Evolutionary conservation across 2,329 filamentous ascomycete genomes (phyloP).

Genomic region (Cladosporium colombiae): DNA sequence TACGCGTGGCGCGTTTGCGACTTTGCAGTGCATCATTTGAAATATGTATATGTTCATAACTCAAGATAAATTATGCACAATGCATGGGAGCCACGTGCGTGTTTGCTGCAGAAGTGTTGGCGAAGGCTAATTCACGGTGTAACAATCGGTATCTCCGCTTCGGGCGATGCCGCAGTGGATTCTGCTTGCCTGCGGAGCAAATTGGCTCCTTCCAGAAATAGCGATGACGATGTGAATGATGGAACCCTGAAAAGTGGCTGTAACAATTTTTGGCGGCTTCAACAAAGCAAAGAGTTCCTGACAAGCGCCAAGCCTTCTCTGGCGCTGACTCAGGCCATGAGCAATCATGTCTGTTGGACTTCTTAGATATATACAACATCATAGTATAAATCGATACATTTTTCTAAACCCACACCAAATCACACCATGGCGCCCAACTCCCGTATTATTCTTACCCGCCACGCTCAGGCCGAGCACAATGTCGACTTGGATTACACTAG

Average conservation of each 20-base stretch:
- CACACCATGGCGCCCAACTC: constrained; percentile 37
- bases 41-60: neutral
- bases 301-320: neutral
- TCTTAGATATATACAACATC: constrained; percentile 1
- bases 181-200: neutral
- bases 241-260: neutral
- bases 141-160: neutral
- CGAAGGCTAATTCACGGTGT: neutral
- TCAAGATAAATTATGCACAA: neutral
- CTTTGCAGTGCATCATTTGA: neutral
- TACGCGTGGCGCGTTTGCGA: neutral
- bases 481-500: constrained; percentile 37
- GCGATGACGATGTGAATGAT: neutral
- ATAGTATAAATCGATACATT: neutral
- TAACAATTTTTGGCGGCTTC: neutral
- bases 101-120: neutral
- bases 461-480: constrained; percentile 38
- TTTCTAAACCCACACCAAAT: neutral
- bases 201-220: neutral
- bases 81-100: neutral
- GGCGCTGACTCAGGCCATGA: constrained; percentile 14
- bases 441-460: constrained; percentile 36
- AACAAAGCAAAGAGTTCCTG: constrained; percentile 7
- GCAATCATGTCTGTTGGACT: neutral
- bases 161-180: neutral